Evolutionary conservation across 2,329 filamentous ascomycete species (phyloP).

Genomic region (Chaetoscypha palmicola): DNA sequence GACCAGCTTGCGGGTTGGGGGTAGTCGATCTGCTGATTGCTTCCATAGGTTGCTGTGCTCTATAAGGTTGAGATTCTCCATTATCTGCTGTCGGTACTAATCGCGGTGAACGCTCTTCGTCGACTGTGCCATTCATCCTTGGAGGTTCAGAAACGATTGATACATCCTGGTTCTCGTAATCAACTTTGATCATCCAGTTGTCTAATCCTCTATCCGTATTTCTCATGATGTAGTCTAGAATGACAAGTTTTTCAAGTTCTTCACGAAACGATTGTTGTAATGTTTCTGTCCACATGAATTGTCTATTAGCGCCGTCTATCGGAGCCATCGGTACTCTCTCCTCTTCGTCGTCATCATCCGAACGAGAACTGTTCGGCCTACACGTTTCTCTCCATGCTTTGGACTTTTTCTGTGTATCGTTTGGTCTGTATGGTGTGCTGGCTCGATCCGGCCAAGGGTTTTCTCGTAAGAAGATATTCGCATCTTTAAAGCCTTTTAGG

Average conservation of each 20-base stretch:
- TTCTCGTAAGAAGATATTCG: constrained; percentile 89
- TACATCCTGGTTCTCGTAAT: constrained; percentile 74
- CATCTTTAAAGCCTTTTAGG: constrained; percentile 92
- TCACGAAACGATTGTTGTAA: constrained; percentile 90
- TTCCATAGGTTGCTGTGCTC: constrained; percentile 77
- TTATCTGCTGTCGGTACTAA: constrained; percentile 35
- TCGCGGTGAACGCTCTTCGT: constrained; percentile 48
- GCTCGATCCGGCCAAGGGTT: constrained; percentile 91
- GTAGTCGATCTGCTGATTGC: constrained; percentile 48
- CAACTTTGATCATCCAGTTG: constrained; percentile 99
- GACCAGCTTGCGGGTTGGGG: constrained; percentile 28
- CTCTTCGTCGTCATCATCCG: constrained; percentile 53
- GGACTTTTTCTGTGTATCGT: constrained; percentile 60
- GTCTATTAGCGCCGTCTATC: constrained; percentile 20
- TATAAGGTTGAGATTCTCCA: constrained; percentile 56
- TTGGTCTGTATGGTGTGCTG: constrained; percentile 58
- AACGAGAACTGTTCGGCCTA: constrained; percentile 51
- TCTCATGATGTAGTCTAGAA: constrained; percentile 97
- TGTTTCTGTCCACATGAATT: constrained; percentile 78
- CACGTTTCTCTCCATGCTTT: constrained; percentile 78
- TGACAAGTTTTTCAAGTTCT: constrained; percentile 92
- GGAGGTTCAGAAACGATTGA: constrained; percentile 79
- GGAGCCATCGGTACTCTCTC: constrained; percentile 35
- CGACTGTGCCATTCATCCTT: constrained; percentile 51
- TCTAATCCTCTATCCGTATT: constrained; percentile 95